A percentile compares a stretch with the other conserved stretches of the same genome.
Conservation (phyloP, 768 basidiomycete genomes). For the Myochromella boudieri region DNA sequence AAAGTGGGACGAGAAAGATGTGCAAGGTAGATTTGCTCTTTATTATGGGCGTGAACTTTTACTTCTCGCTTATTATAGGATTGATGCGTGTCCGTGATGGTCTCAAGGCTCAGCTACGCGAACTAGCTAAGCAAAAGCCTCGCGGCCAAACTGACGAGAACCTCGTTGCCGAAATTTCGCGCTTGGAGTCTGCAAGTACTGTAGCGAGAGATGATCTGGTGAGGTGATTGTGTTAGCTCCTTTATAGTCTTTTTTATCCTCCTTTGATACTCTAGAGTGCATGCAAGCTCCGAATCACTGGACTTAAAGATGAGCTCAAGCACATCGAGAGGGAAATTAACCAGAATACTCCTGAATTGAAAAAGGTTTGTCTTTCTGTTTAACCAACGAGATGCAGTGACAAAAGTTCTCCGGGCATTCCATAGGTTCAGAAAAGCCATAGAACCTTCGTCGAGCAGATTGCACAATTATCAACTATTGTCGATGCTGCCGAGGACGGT, state of each 20-base stretch:
- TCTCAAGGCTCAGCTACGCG: conserved; percentile 72
- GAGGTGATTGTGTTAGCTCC: conserved; percentile 20
- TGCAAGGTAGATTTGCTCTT: conserved; percentile 65
- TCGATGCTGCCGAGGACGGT: conserved; percentile 79
- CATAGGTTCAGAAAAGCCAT: conserved; percentile 56
- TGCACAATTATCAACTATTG: conserved; percentile 47
- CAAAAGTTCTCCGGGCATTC: neutral
- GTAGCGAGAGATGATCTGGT: conserved; percentile 85
- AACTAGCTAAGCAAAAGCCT: conserved; percentile 82
- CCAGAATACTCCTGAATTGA: conserved; percentile 64
- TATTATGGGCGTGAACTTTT: too few species aligned
- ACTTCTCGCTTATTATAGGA: conserved; percentile 33
- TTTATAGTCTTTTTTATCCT: neutral
- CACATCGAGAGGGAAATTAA: conserved; percentile 73
- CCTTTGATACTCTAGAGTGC: conserved; percentile 51
- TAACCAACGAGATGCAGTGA: neutral
- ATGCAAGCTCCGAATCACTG: conserved; percentile 70
- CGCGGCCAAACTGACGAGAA: conserved; percentile 83
- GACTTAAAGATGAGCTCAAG: conserved; percentile 82
- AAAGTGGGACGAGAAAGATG: conserved; percentile 94
- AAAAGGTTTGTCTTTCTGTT: conserved; percentile 49
- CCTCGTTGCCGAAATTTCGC: conserved; percentile 70
- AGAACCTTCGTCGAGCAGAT: conserved; percentile 54
- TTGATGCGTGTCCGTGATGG: conserved; percentile 63
- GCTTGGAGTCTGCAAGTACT: conserved; percentile 75